phyloP scores from a whole-genome alignment of 2,329 filamentous ascomycete species.

The Aureobasidium sp. region DNA sequence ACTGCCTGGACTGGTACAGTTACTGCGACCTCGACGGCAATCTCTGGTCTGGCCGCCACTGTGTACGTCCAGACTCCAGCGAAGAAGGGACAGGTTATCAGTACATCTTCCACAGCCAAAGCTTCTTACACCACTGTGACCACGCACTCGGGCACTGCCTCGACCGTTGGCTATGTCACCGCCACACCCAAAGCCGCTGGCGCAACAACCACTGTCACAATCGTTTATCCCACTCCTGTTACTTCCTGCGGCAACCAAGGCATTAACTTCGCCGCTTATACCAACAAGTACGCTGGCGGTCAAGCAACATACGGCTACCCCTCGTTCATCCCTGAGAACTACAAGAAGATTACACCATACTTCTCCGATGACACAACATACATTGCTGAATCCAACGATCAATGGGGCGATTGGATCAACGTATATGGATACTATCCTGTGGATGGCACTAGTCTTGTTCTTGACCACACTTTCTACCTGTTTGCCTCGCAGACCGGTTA shows the following conservation, averaged over 20 bases:
- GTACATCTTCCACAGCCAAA: not conserved
- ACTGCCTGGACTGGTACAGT: slow-evolving; percentile 16
- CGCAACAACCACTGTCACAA: slow-evolving; percentile 11
- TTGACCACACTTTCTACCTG: slow-evolving; percentile 19
- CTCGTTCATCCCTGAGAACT: slow-evolving; percentile 14
- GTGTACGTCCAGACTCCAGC: slow-evolving; percentile 17
- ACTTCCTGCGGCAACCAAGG: not conserved
- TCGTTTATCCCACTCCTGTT: not conserved
- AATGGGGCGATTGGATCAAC: not conserved
- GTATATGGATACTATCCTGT: not conserved
- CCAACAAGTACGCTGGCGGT: slow-evolving; percentile 13
- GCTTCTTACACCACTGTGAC: slow-evolving; percentile 3
- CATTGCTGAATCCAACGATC: slow-evolving; percentile 17
- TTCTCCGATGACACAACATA: slow-evolving; percentile 15
- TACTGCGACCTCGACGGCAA: slow-evolving; percentile 10
- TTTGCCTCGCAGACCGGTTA: slow-evolving; percentile 17
- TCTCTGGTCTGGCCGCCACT: slow-evolving; percentile 15
- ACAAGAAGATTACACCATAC: not conserved
- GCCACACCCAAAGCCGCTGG: not conserved
- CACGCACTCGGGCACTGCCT: slow-evolving; percentile 9
- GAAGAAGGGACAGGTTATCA: not conserved
- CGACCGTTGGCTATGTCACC: slow-evolving; percentile 7
- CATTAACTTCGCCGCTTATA: slow-evolving; percentile 14
- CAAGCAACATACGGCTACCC: slow-evolving; percentile 15
- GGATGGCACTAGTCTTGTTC: slow-evolving; percentile 8